These are phyloP conservation scores for Neopestalotiopsis sp. DNA, from an alignment of 2,329 filamentous ascomycete genomes.

Conservation along the genomic window DNA sequence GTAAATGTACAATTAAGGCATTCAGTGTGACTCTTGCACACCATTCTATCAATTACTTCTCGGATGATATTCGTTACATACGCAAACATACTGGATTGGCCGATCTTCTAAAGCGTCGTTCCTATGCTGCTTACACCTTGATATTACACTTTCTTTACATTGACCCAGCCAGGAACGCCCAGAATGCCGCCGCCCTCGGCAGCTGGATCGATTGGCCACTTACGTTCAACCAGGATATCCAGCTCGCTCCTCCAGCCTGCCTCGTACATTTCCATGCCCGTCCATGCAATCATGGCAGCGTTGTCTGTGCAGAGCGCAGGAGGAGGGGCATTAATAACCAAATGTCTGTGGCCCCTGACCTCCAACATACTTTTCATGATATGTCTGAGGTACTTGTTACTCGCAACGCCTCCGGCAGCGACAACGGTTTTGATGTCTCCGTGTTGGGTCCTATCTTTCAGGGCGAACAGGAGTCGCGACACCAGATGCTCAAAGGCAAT, in stretches of 20 bases:
- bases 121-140: not conserved
- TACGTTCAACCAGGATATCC: constrained; percentile 63
- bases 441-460: constrained; percentile 46
- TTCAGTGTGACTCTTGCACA: constrained; percentile 14
- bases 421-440: constrained; percentile 63
- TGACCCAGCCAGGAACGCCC: constrained; percentile 48
- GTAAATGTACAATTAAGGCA: constrained; percentile 32
- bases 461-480: constrained; percentile 72
- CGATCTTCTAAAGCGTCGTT: not conserved
- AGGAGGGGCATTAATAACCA: constrained; percentile 78
- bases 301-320: constrained; percentile 86
- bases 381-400: constrained; percentile 78
- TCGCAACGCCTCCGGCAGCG: constrained; percentile 88
- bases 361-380: constrained; percentile 65
- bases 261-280: constrained; percentile 89
- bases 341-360: constrained; percentile 65
- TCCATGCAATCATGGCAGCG: constrained; percentile 96
- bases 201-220: constrained; percentile 75
- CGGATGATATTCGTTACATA: not conserved
- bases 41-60: not conserved
- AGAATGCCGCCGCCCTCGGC: constrained; percentile 67
- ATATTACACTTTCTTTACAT: constrained; percentile 11
- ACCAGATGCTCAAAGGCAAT: constrained; percentile 87
- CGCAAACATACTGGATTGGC: not conserved
- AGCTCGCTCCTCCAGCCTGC: constrained; percentile 73